A percentile compares a stretch with the other conserved stretches of the same genome.
Conservation (phyloP, 1,139 yeast genomes). For the Yamadazyma blattariae region DNA sequence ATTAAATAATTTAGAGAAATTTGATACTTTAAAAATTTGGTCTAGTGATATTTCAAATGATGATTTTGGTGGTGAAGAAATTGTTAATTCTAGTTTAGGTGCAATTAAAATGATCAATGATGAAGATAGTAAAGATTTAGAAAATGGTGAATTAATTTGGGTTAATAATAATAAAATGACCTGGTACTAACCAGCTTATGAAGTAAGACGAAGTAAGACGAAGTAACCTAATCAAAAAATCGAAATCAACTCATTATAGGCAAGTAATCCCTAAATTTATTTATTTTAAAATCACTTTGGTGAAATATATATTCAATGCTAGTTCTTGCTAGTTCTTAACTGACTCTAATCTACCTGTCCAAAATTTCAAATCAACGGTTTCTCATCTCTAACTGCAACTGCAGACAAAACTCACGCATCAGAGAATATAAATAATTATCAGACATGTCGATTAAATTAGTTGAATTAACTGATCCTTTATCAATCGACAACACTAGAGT, state of each 20-base stretch:
- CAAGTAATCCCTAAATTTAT: too few relatives aligned
- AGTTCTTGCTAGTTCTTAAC: too few relatives aligned
- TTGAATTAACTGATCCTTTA: slow-evolving; percentile 27
- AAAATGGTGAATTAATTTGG: slow-evolving; percentile 34
- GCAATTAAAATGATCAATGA: slow-evolving; percentile 30
- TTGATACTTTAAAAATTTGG: slow-evolving; percentile 24
- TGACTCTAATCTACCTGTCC: too few relatives aligned
- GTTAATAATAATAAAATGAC: slow-evolving; percentile 44
- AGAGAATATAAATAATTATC: too few relatives aligned
- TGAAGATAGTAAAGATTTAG: slow-evolving; percentile 22
- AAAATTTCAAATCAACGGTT: too few relatives aligned
- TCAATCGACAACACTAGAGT: slow-evolving; percentile 46
- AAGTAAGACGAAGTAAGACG: too few relatives aligned
- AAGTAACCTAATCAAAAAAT: too few relatives aligned
- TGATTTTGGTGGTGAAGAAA: slow-evolving; percentile 15
- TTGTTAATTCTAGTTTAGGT: slow-evolving; percentile 37
- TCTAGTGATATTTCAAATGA: slow-evolving; percentile 26
- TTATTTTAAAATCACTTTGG: too few relatives aligned
- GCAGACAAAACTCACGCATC: too few relatives aligned
- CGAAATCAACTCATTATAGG: too few relatives aligned
- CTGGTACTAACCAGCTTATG: slow-evolving; percentile 48
- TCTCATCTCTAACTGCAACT: too few relatives aligned
- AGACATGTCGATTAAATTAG: slow-evolving; percentile 17
- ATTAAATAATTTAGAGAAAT: not conserved
- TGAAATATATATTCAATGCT: too few relatives aligned